Evolutionary conservation across 768 basidiomycete genomes (phyloP), one percentile per base, ranked within the genome.

Genomic region (Dictyophora rubrovolvata): DNA sequence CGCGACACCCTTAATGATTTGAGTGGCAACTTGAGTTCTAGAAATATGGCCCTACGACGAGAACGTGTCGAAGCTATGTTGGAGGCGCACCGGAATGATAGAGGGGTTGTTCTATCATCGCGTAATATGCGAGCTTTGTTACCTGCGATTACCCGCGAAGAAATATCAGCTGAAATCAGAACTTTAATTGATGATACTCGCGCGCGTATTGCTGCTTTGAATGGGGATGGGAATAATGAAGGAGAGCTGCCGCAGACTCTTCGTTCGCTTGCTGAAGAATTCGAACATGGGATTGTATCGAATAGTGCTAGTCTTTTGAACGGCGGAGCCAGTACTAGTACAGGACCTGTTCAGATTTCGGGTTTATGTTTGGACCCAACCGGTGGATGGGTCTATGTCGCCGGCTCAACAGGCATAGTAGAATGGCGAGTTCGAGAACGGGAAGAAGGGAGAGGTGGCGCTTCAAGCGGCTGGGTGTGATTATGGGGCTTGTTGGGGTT

Each of bases 341-440:
- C 3, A 10, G 50, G 21, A 14, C 53, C 55, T 21, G 20, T 33
- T 7, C 55, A 56, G 11, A 47, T 89, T 53, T 85, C 87, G 1
- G 88, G 88, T 12, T 73, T 79, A 42, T 87, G 83, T 61, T 89
- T 89, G 63, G 87, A 89, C 68, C 86, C 86, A 17, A 71, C 70
- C 5, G 88, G 88, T 1, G 75, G 77, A 61, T 80, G 75, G 67
- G 65, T 90, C 33, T 90, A 90, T 65, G 84, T 82, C 14, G 88
- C 83, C 20, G 80, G 81, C 56, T 78, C 79, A 60, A 69, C 74
- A 60, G 82, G 83, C 37, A 74, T 93, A 22, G 85, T 83, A 7
- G 90, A 93, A 68, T 93, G 88, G 87, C 75, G 78, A 48, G 75
- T 93, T 55, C 75, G 79, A 20, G 86, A 85, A 5, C 80, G 82